These are phyloP conservation scores for Simplicillium sp. DNA, from an alignment of 2,329 filamentous ascomycete genomes.

Conservation along the genomic window DNA sequence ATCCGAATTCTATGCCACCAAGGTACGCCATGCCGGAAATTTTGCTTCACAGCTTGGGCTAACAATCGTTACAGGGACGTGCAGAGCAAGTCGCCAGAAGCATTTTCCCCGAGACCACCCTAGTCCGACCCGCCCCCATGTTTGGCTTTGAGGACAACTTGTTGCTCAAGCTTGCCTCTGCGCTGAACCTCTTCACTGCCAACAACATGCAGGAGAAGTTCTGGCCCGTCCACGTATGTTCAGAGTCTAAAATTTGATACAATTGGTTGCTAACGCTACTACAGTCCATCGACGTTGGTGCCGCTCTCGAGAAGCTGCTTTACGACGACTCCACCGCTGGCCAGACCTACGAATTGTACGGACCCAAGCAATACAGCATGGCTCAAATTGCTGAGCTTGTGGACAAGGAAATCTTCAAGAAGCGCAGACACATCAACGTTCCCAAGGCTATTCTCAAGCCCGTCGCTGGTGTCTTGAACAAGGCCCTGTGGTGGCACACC, in stretches of 20 bases:
- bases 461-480: conserved; percentile 65
- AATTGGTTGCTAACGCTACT: background rate
- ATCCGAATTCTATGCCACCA: conserved; percentile 86
- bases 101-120: conserved; percentile 94
- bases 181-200: conserved; percentile 74
- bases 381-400: conserved; percentile 80
- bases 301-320: conserved; percentile 80
- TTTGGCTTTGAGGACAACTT: conserved; percentile 94
- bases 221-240: conserved; percentile 76
- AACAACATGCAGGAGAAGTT: conserved; percentile 92
- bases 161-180: conserved; percentile 72
- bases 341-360: conserved; percentile 90
- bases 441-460: conserved; percentile 76
- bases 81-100: conserved; percentile 76
- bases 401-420: conserved; percentile 85
- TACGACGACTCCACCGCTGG: conserved; percentile 84
- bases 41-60: conserved; percentile 3
- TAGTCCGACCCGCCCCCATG: conserved; percentile 86
- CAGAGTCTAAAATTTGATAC: background rate
- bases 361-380: conserved; percentile 85
- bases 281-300: conserved; percentile 79
- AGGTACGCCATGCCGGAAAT: conserved; percentile 40
- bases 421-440: conserved; percentile 82
- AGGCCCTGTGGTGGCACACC: conserved; percentile 79
- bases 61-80: conserved; percentile 43